Conservation (phyloP, 305 asterid species). For the Solanum aculeatissimum region DNA sequence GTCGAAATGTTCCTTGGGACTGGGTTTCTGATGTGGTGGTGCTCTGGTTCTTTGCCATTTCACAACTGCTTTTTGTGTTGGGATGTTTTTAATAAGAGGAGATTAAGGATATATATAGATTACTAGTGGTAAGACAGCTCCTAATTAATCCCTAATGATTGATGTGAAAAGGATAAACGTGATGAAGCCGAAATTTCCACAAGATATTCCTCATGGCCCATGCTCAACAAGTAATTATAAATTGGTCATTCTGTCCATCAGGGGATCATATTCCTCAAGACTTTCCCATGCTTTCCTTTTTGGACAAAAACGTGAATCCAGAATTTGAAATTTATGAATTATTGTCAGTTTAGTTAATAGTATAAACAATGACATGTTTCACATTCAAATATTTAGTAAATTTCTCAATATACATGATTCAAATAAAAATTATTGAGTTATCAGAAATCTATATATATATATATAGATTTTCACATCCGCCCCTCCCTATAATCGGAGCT, state of each 20-base stretch:
- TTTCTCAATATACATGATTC: neutral
- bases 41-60: constrained; percentile 8
- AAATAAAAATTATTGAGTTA: neutral
- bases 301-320: neutral
- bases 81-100: neutral
- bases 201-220: neutral
- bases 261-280: neutral
- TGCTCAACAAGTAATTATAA: neutral
- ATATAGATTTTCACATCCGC: neutral
- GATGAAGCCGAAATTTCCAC: neutral
- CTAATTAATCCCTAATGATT: neutral
- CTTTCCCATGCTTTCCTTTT: neutral
- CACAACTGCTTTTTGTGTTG: neutral
- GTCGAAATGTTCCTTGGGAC: neutral
- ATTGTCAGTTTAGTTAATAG: neutral
- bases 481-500: neutral
- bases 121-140: neutral
- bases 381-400: too few species aligned
- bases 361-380: neutral
- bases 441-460: neutral
- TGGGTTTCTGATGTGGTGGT: neutral
- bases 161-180: neutral
- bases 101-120: neutral
- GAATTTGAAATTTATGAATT: neutral
- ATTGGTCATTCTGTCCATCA: neutral